Evolutionary conservation across 1,139 yeast species (phyloP).

Genomic region (Debaryomyces sp.): DNA sequence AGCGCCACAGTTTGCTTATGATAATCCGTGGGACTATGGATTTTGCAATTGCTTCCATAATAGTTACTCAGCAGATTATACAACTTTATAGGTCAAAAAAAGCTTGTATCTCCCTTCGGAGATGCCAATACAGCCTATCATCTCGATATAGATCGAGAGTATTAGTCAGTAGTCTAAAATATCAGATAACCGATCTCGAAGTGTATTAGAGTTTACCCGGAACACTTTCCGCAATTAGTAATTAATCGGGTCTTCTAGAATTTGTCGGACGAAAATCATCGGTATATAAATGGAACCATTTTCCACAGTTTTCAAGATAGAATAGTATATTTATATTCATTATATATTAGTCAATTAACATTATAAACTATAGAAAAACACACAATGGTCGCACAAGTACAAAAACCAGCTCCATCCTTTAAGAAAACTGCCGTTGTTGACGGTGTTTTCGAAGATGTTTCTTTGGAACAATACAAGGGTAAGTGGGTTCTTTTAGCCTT

Average conservation of each 20-base stretch:
- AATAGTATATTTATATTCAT: neutral
- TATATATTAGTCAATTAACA: conserved; percentile 2
- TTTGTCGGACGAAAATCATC: conserved; percentile 4
- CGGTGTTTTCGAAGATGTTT: conserved; percentile 92
- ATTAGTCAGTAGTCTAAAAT: neutral
- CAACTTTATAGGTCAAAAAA: neutral
- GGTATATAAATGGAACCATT: conserved; percentile 4
- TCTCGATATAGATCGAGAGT: neutral
- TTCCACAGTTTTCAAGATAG: conserved; percentile 1
- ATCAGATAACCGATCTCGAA: conserved; percentile 2
- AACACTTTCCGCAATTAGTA: conserved; percentile 16
- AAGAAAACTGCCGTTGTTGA: conserved; percentile 95
- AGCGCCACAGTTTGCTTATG: conserved; percentile 5
- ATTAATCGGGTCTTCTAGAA: conserved; percentile 20
- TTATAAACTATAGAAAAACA: neutral
- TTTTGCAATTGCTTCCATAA: neutral
- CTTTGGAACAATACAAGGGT: conserved; percentile 94
- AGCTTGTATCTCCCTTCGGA: neutral
- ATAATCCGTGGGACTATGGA: neutral
- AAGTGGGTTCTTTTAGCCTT: conserved; percentile 97
- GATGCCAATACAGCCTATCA: neutral
- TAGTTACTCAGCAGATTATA: neutral
- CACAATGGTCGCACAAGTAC: conserved; percentile 84
- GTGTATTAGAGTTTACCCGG: conserved; percentile 4
- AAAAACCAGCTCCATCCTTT: conserved; percentile 95